phyloP scores from a whole-genome alignment of 2,329 filamentous ascomycete genomes.

The Pseudocercospora macadamiae region DNA sequence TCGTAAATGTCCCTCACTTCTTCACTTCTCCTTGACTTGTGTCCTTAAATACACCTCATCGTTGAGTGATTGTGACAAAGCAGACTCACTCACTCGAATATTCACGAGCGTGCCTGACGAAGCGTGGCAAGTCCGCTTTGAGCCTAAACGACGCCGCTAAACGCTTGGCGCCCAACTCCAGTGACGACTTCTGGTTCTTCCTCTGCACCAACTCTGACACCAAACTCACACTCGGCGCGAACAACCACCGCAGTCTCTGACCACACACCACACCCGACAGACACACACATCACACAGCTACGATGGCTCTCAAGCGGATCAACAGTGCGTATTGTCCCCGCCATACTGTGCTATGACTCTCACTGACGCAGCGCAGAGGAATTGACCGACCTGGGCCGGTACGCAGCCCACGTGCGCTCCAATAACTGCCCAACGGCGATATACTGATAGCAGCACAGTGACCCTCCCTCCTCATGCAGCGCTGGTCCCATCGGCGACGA shows the following conservation, averaged over 20 bases:
- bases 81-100: neutral
- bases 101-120: neutral
- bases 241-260: constrained; percentile 28
- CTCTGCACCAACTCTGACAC: constrained; percentile 10
- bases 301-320: constrained; percentile 89
- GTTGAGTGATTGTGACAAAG: neutral
- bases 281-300: constrained; percentile 29
- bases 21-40: neutral
- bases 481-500: constrained; percentile 96
- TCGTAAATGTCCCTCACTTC: neutral
- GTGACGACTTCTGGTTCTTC: neutral
- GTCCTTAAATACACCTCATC: neutral
- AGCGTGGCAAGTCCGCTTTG: neutral
- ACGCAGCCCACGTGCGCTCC: constrained; percentile 36
- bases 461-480: constrained; percentile 98
- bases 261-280: constrained; percentile 21
- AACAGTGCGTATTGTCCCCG: constrained; percentile 56
- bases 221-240: neutral
- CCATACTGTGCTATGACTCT: neutral
- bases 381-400: constrained; percentile 87
- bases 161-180: constrained; percentile 7
- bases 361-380: constrained; percentile 51
- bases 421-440: constrained; percentile 1
- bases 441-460: constrained; percentile 61
- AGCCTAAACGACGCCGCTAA: neutral